These are phyloP conservation scores for Calonectria hawksworthii DNA, from an alignment of 2,329 filamentous ascomycete genomes.

Conservation along the genomic window DNA sequence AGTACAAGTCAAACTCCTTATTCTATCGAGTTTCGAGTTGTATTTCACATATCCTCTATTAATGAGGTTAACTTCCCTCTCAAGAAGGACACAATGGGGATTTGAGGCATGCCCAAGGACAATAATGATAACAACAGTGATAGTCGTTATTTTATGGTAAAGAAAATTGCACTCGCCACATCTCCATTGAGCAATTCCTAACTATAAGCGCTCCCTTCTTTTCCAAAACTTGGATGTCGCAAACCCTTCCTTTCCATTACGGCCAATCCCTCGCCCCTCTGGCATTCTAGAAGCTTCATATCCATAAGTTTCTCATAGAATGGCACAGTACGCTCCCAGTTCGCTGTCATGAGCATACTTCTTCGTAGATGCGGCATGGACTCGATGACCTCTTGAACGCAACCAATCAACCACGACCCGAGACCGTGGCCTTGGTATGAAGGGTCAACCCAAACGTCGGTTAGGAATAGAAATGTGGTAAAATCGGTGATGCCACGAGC, in stretches of 20 bases:
- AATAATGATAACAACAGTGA: no score
- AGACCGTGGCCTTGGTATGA: conserved; percentile 69
- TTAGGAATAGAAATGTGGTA: conserved; percentile 72
- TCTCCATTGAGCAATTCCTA: no score
- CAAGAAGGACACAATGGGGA: no score
- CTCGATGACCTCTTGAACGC: conserved; percentile 66
- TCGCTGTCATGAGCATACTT: conserved; percentile 63
- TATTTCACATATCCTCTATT: no score
- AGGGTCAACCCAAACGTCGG: conserved; percentile 73
- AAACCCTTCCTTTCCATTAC: conserved; percentile 43
- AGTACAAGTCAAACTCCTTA: no score
- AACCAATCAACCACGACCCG: conserved; percentile 72
- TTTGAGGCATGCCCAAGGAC: no score
- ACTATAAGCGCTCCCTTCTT: conserved; percentile 20
- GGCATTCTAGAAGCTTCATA: conserved; percentile 45
- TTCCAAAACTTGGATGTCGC: conserved; percentile 39
- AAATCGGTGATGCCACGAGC: conserved; percentile 74
- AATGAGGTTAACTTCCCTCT: no score
- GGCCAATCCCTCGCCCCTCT: conserved; percentile 40
- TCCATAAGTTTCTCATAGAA: conserved; percentile 50
- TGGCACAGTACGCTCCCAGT: conserved; percentile 50
- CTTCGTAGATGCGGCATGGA: conserved; percentile 69
- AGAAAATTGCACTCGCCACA: no score
- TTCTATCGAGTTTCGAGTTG: no score
- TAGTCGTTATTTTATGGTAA: no score